Percentiles rank a stretch among this genome's conserved stretches.
These are phyloP conservation scores for Entomortierella parvispora DNA, from an alignment of 192 early-diverging fungal species.

Conservation along the genomic window DNA sequence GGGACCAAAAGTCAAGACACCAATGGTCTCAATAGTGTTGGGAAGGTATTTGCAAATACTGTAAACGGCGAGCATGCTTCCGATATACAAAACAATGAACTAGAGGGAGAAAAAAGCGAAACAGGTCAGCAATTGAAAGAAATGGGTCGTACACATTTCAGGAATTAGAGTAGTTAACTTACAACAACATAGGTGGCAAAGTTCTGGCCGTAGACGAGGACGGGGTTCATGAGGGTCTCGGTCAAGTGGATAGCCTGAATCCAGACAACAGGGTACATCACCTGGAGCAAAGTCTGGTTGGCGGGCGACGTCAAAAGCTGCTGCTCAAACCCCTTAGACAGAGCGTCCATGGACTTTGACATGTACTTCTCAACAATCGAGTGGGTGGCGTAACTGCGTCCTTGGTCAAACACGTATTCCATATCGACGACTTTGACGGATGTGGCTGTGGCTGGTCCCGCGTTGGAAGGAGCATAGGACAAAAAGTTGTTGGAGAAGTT, in stretches of 20 bases:
- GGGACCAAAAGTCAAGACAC: slow-evolving; percentile 42
- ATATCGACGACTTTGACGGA: slow-evolving; percentile 29
- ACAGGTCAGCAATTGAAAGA: neutral
- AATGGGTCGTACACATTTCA: neutral
- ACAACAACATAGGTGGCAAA: slow-evolving; percentile 47
- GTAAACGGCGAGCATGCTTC: slow-evolving; percentile 40
- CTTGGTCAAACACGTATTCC: slow-evolving; percentile 49
- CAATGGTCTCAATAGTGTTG: slow-evolving; percentile 47
- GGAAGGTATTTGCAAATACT: slow-evolving; percentile 48
- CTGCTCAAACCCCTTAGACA: slow-evolving; percentile 26
- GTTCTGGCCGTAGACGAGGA: slow-evolving; percentile 45
- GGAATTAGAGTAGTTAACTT: slow-evolving; percentile 10
- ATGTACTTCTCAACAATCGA: slow-evolving; percentile 49
- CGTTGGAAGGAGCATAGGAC: slow-evolving; percentile 23
- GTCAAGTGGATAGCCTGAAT: slow-evolving; percentile 27
- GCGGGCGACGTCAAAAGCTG: slow-evolving; percentile 32
- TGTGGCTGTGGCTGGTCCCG: slow-evolving; percentile 29
- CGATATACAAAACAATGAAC: slow-evolving; percentile 49
- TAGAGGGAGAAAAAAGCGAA: neutral
- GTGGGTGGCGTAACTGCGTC: slow-evolving; percentile 40
- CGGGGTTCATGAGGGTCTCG: slow-evolving; percentile 43
- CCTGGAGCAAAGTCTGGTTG: slow-evolving; percentile 46
- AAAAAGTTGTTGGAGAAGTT: slow-evolving; percentile 53
- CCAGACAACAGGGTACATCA: slow-evolving; percentile 39
- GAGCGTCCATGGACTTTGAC: slow-evolving; percentile 21